Base-by-base conservation (phyloP, 2,329 filamentous ascomycete species). In the Sporothrix euskadiensis region DNA sequence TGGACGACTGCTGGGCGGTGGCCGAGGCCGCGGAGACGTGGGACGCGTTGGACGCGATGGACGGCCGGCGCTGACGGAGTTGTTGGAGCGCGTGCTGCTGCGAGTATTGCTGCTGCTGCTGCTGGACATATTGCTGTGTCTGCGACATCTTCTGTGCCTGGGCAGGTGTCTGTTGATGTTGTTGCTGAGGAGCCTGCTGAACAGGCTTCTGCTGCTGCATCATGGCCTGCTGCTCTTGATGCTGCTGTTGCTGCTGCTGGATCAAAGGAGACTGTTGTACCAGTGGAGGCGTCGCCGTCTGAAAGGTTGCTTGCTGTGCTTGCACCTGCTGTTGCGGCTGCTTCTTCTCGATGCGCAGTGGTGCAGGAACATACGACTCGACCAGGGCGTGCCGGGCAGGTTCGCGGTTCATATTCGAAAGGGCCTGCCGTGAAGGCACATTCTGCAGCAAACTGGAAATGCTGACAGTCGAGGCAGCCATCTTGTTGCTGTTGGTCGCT, bases 1-100 rank as follows among this genome's bases (percentile, higher is more conserved):
- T 14, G 54, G 79, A 57, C 3, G 54, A 30, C 22, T 78, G 5
- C 78, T 79, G 74, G 75, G n/a, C 77, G 78, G 30, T 44, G 1
- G 41, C n/a, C 9, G 57, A n/a, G 16, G n/a, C 22, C 7, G 61
- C 8, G 3, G 47, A 47, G 49, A 22, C 9, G 49, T 39, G 32
- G 14, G 57, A 44, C 0, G 35, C 39, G 54, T 56, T 44, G 14
- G 57, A 44, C 1, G 35, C 39, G 54, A 41, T 44, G 8, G 69
- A 59, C 30, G 56, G 56, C 5, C 56, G 30, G 56, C 56, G 56
- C 14, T 59, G 12, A 12, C n/a, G 57, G 5, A n/a, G 26, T n/a
- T 59, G 56, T 14, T 59, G 56, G 4, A 35, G 56, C 14, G 22
- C 52, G 22, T 56, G 26, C 52, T 56, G 68, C 19, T 69, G 56